Evolutionary conservation across 192 early-diverging fungal species (phyloP), one percentile per base, ranked within the genome.

Genomic region (Coemansia umbellata): DNA sequence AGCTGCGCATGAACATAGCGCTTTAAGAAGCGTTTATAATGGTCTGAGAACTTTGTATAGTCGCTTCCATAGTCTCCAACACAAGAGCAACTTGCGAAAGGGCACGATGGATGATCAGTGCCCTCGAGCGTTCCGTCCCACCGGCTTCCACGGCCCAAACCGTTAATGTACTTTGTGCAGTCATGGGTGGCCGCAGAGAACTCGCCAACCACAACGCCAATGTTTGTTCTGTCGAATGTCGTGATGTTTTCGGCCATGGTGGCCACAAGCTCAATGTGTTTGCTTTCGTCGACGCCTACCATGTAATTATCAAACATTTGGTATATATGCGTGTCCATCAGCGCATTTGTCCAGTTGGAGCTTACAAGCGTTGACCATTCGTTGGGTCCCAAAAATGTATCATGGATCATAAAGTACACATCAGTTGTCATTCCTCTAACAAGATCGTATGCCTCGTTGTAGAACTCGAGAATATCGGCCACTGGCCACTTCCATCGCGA

Each of bases 111-210:
- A 6, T 47, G 39, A 13, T 66, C 63, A 3, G 61, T 50, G 6
- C 59, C 49, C 17, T 50, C 53, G 19, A 81, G 66, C 0, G 80
- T 80, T 3, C 87, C 87, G 15, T 90, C 84, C 72, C 81, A 87
- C 11, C 84, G 78, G 26, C 76, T 72, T 4, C 80, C 80, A 3
- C 48, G 33, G n/a, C 78, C 78, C 17, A 85, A 58, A 9, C 87
- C 87, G 56, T 87, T 89, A 44, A 89, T 69, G 52, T 81, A 87
- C 24, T 82, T 85, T 35, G 83, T 83, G 68, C 87, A 89, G 68
- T 89, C 85, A 47, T 83, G 85, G 4, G 80, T 84, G 21, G 85
- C 85, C 0, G 82, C 65, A 3, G 85, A 85, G 49, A 82, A 89
- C 56, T 89, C 87, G 15, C 87, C 87, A 1, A 86, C 85, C 53